Percentiles rank a stretch among this genome's conserved stretches.
phyloP scores from a whole-genome alignment of 164 flowering plant genomes.

The Houttuynia cordata region DNA sequence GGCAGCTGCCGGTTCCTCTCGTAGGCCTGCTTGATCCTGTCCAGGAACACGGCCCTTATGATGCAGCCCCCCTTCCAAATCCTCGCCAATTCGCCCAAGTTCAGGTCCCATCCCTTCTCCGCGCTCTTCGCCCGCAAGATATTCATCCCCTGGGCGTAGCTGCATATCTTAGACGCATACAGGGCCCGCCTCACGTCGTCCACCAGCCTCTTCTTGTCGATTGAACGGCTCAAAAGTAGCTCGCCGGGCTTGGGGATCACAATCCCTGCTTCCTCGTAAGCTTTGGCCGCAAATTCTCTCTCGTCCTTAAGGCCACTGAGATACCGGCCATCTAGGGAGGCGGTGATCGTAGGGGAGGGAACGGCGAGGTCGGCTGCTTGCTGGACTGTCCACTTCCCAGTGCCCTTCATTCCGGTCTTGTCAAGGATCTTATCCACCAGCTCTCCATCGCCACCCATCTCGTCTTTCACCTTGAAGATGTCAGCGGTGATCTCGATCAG shows the following conservation, averaged over 20 bases:
- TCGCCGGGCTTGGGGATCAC: conserved; percentile 9
- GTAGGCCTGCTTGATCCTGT: conserved; percentile 32
- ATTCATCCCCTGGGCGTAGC: conserved; percentile 44
- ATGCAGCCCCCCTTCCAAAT: conserved; percentile 38
- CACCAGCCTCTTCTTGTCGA: conserved; percentile 30
- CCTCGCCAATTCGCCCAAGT: conserved; percentile 2
- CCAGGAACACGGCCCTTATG: conserved; percentile 35
- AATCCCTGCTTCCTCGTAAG: conserved; percentile 22
- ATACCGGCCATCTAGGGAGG: conserved; percentile 2
- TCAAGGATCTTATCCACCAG: conserved; percentile 39
- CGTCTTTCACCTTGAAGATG: conserved; percentile 30
- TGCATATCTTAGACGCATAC: conserved; percentile 35
- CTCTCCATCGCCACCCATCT: conserved; percentile 17
- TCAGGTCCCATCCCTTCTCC: conserved; percentile 34
- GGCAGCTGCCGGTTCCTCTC: conserved; percentile 31
- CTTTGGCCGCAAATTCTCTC: conserved; percentile 24
- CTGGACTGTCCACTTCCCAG: conserved; percentile 45
- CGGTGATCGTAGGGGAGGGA: background rate
- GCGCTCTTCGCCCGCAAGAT: conserved; percentile 31
- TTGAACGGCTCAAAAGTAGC: conserved; percentile 7
- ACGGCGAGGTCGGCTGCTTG: conserved; percentile 37
- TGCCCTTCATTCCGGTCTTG: conserved; percentile 43
- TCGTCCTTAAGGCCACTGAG: conserved; percentile 44
- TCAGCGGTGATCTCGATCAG: conserved; percentile 37
- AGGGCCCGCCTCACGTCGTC: conserved; percentile 40